Percentiles rank a stretch among this genome's conserved stretches.
Evolutionary conservation across 495 filamentous ascomycete species (phyloP).

Genomic region (Hypoxylon cercidicola): DNA sequence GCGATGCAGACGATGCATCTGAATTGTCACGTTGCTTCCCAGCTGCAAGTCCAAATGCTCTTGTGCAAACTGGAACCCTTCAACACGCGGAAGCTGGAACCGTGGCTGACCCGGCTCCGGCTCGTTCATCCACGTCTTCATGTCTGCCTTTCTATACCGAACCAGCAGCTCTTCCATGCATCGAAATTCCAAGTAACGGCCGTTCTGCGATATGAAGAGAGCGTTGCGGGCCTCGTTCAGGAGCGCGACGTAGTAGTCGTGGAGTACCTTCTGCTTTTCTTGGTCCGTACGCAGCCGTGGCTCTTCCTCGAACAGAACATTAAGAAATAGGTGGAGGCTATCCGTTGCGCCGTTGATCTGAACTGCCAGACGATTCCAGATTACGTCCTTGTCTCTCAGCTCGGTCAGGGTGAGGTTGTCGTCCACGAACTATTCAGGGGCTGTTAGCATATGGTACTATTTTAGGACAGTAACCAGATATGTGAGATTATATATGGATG

Average conservation of each 20-base stretch:
- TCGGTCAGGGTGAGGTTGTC: slow-evolving; percentile 30
- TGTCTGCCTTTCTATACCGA: slow-evolving; percentile 3
- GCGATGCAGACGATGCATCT: background rate
- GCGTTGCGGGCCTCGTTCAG: slow-evolving; percentile 4
- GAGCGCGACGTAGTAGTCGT: slow-evolving; percentile 14
- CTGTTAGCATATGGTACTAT: background rate
- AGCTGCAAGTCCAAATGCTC: slow-evolving; percentile 2
- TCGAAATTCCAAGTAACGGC: slow-evolving; percentile 31
- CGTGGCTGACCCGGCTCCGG: background rate
- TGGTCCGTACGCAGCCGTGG: background rate
- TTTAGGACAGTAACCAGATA: background rate
- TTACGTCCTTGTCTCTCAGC: slow-evolving; percentile 22
- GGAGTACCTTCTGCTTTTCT: background rate
- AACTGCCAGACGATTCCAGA: slow-evolving; percentile 11
- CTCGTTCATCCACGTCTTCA: background rate
- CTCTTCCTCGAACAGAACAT: background rate
- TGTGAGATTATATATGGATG: background rate
- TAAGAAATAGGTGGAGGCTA: slow-evolving; percentile 1
- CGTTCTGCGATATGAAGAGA: slow-evolving; percentile 28
- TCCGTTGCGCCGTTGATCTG: slow-evolving; percentile 7
- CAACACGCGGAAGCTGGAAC: background rate
- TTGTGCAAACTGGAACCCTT: slow-evolving; percentile 4
- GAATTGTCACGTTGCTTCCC: background rate
- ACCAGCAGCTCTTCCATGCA: slow-evolving; percentile 35
- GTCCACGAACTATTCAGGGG: slow-evolving; percentile 23